phyloP scores from a whole-genome alignment of 805 yeast species.

The Kazachstania martiniae region DNA sequence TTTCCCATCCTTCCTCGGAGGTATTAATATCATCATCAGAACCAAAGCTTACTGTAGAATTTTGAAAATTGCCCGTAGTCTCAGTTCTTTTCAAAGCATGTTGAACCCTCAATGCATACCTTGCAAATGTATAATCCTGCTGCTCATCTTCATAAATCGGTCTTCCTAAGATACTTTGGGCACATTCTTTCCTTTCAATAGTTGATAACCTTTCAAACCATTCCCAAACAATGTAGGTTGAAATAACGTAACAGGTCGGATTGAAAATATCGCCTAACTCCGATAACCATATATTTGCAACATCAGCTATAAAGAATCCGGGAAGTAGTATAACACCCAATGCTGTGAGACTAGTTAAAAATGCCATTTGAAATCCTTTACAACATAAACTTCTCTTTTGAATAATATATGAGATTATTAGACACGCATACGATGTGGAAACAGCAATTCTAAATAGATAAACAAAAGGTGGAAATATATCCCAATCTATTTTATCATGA shows the following conservation, averaged over 20 bases:
- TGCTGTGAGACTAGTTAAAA: conserved; percentile 46
- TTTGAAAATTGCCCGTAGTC: conserved; percentile 4
- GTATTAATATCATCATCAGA: background rate
- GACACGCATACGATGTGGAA: conserved; percentile 55
- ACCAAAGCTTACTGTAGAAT: no score
- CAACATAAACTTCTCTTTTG: conserved; percentile 43
- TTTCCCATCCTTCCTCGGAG: no score
- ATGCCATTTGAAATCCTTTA: conserved; percentile 34
- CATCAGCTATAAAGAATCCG: conserved; percentile 66
- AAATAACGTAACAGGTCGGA: conserved; percentile 56
- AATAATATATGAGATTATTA: conserved; percentile 45
- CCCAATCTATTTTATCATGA: conserved; percentile 29
- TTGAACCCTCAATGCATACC: conserved; percentile 21
- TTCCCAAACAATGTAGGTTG: conserved; percentile 75
- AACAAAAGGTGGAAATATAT: conserved; percentile 61
- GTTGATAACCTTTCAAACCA: conserved; percentile 63
- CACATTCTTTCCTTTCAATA: conserved; percentile 48
- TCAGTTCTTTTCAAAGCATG: conserved; percentile 14
- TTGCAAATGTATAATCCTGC: conserved; percentile 20
- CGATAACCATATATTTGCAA: conserved; percentile 64
- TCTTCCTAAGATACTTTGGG: conserved; percentile 65
- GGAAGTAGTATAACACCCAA: conserved; percentile 50
- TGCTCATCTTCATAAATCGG: conserved; percentile 61
- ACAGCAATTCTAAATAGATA: conserved; percentile 65
- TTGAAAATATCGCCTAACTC: conserved; percentile 66